Evolutionary conservation across 2,329 filamentous ascomycete genomes (phyloP), one percentile per base, ranked within the genome.

Genomic region (Colletotrichum liriopes): DNA sequence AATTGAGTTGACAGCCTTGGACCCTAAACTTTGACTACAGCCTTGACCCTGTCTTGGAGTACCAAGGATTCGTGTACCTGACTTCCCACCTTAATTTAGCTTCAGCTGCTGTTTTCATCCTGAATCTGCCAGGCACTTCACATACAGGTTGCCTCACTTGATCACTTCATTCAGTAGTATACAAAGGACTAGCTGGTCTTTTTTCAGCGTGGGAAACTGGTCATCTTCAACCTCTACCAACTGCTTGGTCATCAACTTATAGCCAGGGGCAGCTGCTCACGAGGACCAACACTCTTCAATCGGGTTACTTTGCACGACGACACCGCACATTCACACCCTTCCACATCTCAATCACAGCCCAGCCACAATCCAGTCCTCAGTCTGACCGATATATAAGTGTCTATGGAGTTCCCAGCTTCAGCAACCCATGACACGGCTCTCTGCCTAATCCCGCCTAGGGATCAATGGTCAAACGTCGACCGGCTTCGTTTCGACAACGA

Each of bases 401-500:
- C 26, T n/a, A 71, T 71, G 68, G 68, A 71, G 16, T 60, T 52
- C 26, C 56, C 26, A n/a, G 20, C 43, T 29, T 7, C 47, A 35
- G 7, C 49, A 37, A 41, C 86, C 3, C 82, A 88, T 73, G 86
- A 91, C 62, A 92, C 90, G 4, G 90, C 91, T 1, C 79, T 93
- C 39, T 91, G 90, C 75, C 77, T 92, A 23, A 81, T 93, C 8
- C 89, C 89, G 3, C 89, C 90, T 0, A 74, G 76, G 29, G 75
- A 82, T 60, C 77, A 87, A 45, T 88, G 87, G 82, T 73, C 82
- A 1, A 76, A 86, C 4, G 78, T 91, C 63, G 85, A 92, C 74
- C 81, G 82, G 18, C 79, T 93, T 3, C 87, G 91, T 55, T 84
- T 82, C n/a, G 81, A 90, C 16, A 91, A 93, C 79, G 91, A 93